Evolutionary conservation across 2,329 filamentous ascomycete species (phyloP).

Genomic region (Verticillium tricorpus): DNA sequence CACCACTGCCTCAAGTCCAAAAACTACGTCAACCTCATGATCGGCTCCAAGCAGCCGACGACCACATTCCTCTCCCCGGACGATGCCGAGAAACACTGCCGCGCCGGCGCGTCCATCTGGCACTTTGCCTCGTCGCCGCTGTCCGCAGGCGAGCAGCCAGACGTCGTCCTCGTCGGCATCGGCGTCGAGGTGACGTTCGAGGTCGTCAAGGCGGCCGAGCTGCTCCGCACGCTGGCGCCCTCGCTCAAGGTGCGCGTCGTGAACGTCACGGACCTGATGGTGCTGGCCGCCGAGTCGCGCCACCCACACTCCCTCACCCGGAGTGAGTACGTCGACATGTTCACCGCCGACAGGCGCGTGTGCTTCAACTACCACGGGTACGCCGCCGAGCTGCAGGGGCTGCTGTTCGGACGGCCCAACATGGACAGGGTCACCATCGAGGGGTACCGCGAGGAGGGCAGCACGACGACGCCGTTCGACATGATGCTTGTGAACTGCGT

Average conservation of each 20-base stretch:
- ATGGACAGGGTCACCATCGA: slow-evolving; percentile 49
- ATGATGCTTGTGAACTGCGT: slow-evolving; percentile 64
- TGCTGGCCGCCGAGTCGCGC: slow-evolving; percentile 46
- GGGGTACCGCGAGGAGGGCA: slow-evolving; percentile 61
- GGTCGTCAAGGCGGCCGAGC: slow-evolving; percentile 54
- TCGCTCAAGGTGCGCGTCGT: slow-evolving; percentile 54
- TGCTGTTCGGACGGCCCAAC: slow-evolving; percentile 53
- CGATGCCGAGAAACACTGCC: slow-evolving; percentile 59
- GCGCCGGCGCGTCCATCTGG: slow-evolving; percentile 55
- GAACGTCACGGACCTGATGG: slow-evolving; percentile 64
- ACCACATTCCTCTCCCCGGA: slow-evolving; percentile 53
- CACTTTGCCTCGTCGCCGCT: slow-evolving; percentile 47
- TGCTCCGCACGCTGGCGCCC: slow-evolving; percentile 46
- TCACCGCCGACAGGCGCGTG: slow-evolving; percentile 50
- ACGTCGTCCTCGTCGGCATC: slow-evolving; percentile 60
- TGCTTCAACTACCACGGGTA: slow-evolving; percentile 69
- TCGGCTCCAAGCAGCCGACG: slow-evolving; percentile 63
- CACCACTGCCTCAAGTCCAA: slow-evolving; percentile 57
- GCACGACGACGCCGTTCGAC: slow-evolving; percentile 64
- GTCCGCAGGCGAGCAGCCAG: slow-evolving; percentile 48
- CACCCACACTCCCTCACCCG: slow-evolving; percentile 56
- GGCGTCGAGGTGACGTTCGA: slow-evolving; percentile 64
- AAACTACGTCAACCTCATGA: slow-evolving; percentile 64
- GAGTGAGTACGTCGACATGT: slow-evolving; percentile 49
- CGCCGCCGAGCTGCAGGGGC: slow-evolving; percentile 51